Evolutionary conservation across 2,329 filamentous ascomycete genomes (phyloP), one percentile per base, ranked within the genome.

Genomic region (Penicillium sp.): DNA sequence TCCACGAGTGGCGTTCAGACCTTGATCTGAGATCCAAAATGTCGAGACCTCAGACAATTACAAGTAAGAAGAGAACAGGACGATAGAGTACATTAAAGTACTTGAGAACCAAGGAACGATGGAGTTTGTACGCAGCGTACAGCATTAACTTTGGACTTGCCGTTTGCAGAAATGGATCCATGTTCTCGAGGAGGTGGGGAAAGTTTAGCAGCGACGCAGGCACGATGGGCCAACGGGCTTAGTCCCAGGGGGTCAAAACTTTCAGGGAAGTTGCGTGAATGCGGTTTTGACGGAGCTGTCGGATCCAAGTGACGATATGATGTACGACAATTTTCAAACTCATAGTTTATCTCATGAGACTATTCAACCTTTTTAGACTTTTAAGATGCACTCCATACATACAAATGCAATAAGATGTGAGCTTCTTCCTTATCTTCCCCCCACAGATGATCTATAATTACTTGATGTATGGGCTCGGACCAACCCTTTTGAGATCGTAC

Each of bases 1-100:
- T 59, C 51, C 34, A 43, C 37, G 27, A 39, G 52, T 54, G 52
- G 56, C 56, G 54, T 57, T 57, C 52, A 55, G 41, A 41, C 28
- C 31, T 30, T 31, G 12, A 44, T 25, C 6, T 14, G 29, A 34
- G 22, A 33, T n/a, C n/a, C n/a, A n/a, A n/a, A n/a, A n/a, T 14
- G 5, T 33, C 22, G 14, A 28, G 31, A 10, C 14, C n/a, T n/a
- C n/a, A n/a, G n/a, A n/a, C n/a, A n/a, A 30, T 36, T 41, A 19
- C 25, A 25, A 16, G 4, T 16, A 9, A 16, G 16, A 40, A 18
- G n/a, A 28, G n/a, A 12, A 10, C 6, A 8, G 14, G 31, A 27
- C 35, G 25, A 40, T 42, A 52, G 28, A 51, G 39, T 46, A 48
- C 34, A 37, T 47, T 53, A 48, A 51, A 50, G 50, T 49, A 37